Conservation (phyloP, 495 filamentous ascomycete genomes). For the Oidiodendron maius region DNA sequence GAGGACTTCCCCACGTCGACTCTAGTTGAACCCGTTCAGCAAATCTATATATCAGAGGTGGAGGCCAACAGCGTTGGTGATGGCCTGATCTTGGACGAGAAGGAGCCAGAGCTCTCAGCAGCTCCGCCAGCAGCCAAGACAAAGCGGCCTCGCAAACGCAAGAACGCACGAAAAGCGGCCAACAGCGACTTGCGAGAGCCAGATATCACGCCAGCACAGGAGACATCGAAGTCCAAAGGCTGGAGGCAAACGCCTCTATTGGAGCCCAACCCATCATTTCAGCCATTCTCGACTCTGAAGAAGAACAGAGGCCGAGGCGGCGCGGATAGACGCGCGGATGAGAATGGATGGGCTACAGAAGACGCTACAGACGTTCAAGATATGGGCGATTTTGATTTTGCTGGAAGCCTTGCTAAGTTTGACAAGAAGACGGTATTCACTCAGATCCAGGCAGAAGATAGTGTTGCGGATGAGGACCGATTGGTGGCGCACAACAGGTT, state of each 20-base stretch:
- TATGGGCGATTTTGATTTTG: constrained; percentile 89
- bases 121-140: constrained; percentile 27
- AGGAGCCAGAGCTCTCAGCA: constrained; percentile 4
- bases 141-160: constrained; percentile 4
- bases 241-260: constrained; percentile 83
- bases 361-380: constrained; percentile 97
- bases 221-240: constrained; percentile 41
- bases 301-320: constrained; percentile 44
- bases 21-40: constrained; percentile 15
- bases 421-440: constrained; percentile 88
- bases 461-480: constrained; percentile 79
- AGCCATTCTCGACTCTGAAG: constrained; percentile 51
- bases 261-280: constrained; percentile 51
- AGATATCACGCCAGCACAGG: constrained; percentile 13
- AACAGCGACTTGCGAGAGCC: constrained; percentile 8
- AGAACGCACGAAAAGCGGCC: constrained; percentile 1
- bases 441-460: constrained; percentile 80
- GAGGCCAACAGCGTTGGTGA: constrained; percentile 1
- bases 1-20: constrained; percentile 5
- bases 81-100: constrained; percentile 11
- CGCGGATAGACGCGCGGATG: constrained; percentile 39
- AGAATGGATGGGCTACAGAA: constrained; percentile 93
- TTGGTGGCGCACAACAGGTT: constrained; percentile 84
- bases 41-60: constrained; percentile 9
- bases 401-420: constrained; percentile 81